phyloP scores from a whole-genome alignment of 2,329 filamentous ascomycete genomes.

The Fusarium albosuccineum region DNA sequence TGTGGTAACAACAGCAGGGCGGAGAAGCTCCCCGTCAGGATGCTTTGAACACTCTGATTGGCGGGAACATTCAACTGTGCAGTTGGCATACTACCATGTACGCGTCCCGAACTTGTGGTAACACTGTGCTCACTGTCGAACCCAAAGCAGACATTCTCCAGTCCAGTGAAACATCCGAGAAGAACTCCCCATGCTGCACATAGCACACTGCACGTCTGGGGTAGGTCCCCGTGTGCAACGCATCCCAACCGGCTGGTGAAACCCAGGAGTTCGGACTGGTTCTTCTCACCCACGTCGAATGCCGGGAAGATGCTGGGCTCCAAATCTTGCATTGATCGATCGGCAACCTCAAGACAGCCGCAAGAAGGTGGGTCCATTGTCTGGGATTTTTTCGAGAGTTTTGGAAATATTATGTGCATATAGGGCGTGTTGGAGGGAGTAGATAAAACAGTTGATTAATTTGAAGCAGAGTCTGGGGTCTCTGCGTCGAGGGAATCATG shows the following conservation, averaged over 20 bases:
- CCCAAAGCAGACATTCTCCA: conserved; percentile 38
- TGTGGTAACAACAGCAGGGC: neutral
- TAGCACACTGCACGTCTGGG: conserved; percentile 22
- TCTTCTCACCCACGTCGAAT: conserved; percentile 34
- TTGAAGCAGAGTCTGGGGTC: neutral
- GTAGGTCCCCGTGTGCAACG: neutral
- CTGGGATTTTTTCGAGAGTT: neutral
- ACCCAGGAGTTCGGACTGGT: conserved; percentile 4
- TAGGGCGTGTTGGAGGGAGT: conserved; percentile 1
- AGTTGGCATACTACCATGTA: neutral
- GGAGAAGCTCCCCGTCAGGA: neutral
- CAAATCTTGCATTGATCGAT: conserved; percentile 24
- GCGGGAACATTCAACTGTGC: conserved; percentile 12
- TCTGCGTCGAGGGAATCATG: conserved; percentile 10
- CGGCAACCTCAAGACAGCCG: conserved; percentile 11
- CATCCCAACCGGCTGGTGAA: conserved; percentile 3
- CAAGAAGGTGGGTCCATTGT: conserved; percentile 24
- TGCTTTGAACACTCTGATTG: conserved; percentile 11
- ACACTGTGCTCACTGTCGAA: conserved; percentile 23
- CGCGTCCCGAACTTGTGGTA: neutral
- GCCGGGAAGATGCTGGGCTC: conserved; percentile 38
- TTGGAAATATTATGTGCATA: conserved; percentile 1
- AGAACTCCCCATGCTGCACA: conserved; percentile 34
- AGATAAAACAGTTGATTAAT: neutral
- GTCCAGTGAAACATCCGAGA: conserved; percentile 39